These are phyloP conservation scores for Capronia coronata DNA, from an alignment of 2,329 filamentous ascomycete species.

Conservation along the genomic window DNA sequence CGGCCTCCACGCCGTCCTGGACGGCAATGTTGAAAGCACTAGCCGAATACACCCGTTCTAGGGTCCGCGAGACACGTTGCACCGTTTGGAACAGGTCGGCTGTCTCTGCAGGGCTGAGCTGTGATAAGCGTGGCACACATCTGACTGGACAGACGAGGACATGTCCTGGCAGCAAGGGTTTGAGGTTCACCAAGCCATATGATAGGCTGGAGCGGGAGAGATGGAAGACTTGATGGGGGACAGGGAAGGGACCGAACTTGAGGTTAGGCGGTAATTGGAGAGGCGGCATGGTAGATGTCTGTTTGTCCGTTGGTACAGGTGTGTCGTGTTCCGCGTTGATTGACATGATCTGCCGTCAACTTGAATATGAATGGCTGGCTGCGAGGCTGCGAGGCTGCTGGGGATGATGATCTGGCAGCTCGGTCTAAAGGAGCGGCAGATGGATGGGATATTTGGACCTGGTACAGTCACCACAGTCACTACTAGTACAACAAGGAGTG, in stretches of 20 bases:
- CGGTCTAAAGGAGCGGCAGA: too few relatives aligned
- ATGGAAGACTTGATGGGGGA: constrained; percentile 85
- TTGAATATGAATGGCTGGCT: neutral
- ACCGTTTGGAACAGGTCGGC: constrained; percentile 81
- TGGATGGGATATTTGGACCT: too few relatives aligned
- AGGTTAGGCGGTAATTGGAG: constrained; percentile 36
- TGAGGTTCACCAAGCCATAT: constrained; percentile 90
- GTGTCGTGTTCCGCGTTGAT: neutral
- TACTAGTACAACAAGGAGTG: neutral
- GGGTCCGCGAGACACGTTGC: constrained; percentile 71
- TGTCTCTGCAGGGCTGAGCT: constrained; percentile 67
- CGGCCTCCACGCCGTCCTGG: constrained; percentile 85
- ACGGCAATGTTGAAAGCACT: constrained; percentile 86
- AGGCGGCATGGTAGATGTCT: constrained; percentile 12
- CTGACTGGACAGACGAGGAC: constrained; percentile 77
- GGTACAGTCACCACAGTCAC: neutral
- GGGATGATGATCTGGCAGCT: too few relatives aligned
- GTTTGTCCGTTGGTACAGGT: neutral
- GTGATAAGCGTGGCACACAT: constrained; percentile 64
- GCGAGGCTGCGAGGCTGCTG: constrained; percentile 1
- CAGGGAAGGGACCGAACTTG: constrained; percentile 68
- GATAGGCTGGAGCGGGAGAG: constrained; percentile 58
- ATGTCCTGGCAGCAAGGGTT: constrained; percentile 87
- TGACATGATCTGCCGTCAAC: neutral
- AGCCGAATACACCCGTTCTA: constrained; percentile 56